A percentile compares a stretch with the other conserved stretches of the same genome.
phyloP scores from a whole-genome alignment of 2,329 filamentous ascomycete genomes.

The Hymenoscyphus fraxineus region DNA sequence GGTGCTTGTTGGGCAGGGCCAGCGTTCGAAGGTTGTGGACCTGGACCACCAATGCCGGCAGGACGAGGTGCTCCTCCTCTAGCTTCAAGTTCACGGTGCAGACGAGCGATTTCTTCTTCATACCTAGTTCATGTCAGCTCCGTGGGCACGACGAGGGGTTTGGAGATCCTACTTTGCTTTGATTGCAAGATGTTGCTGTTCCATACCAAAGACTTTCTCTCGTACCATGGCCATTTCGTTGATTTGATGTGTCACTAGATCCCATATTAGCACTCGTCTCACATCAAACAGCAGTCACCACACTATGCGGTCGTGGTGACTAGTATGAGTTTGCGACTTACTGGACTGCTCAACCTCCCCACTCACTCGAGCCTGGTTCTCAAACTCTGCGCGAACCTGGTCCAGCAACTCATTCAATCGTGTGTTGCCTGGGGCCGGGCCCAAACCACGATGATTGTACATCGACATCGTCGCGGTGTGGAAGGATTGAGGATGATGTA shows the following conservation, averaged over 20 bases:
- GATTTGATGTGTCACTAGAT: slow-evolving; percentile 77
- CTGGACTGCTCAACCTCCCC: slow-evolving; percentile 91
- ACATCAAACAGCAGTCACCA: background rate
- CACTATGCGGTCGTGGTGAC: background rate
- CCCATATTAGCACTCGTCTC: background rate
- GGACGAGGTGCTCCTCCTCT: slow-evolving; percentile 61
- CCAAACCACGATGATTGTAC: slow-evolving; percentile 84
- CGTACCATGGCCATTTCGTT: slow-evolving; percentile 93
- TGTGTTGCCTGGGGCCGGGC: slow-evolving; percentile 57
- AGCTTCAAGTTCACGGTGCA: slow-evolving; percentile 82
- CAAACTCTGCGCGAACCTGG: slow-evolving; percentile 85
- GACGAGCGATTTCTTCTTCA: slow-evolving; percentile 81
- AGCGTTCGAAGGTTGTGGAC: slow-evolving; percentile 60
- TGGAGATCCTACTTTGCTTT: slow-evolving; percentile 75
- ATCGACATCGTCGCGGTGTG: slow-evolving; percentile 55
- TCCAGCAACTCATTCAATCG: slow-evolving; percentile 91
- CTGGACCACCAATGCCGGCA: slow-evolving; percentile 65
- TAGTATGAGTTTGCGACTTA: slow-evolving; percentile 50
- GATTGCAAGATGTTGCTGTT: slow-evolving; percentile 81
- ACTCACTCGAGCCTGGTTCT: slow-evolving; percentile 73
- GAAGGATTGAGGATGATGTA: background rate
- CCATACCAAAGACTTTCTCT: slow-evolving; percentile 88
- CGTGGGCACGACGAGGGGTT: background rate
- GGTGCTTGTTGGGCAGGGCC: slow-evolving; percentile 82
- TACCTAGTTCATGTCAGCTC: slow-evolving; percentile 56